Conservation (phyloP, 2,329 filamentous ascomycete genomes). For the Nemania sp. region DNA sequence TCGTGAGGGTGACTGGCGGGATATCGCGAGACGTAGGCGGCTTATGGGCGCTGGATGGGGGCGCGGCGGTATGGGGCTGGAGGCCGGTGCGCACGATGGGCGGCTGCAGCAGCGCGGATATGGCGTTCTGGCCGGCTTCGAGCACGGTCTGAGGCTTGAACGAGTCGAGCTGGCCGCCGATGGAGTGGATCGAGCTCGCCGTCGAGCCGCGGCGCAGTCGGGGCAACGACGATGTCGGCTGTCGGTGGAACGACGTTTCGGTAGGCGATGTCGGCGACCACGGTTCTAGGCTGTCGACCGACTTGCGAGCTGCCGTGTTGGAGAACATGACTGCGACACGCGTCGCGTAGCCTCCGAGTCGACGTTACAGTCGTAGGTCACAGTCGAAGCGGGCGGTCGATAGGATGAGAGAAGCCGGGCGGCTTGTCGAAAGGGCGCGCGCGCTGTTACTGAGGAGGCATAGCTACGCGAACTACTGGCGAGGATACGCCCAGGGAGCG, state of each 20-base stretch:
- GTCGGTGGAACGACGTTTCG: constrained; percentile 63
- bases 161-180: constrained; percentile 80
- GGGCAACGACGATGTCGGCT: constrained; percentile 51
- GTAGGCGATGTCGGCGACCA: constrained; percentile 54
- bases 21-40: constrained; percentile 88
- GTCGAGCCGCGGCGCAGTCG: constrained; percentile 73
- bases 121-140: constrained; percentile 88
- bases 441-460: constrained; percentile 53
- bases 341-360: constrained; percentile 1
- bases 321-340: constrained; percentile 57
- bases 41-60: constrained; percentile 72
- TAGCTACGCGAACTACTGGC: constrained; percentile 41
- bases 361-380: constrained; percentile 10
- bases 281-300: constrained; percentile 65
- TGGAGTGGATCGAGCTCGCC: constrained; percentile 84
- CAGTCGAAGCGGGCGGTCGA: constrained; percentile 16
- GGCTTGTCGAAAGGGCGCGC: constrained; percentile 43
- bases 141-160: constrained; percentile 59
- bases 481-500: constrained; percentile 5
- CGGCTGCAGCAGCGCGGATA: constrained; percentile 89
- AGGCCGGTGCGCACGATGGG: constrained; percentile 89
- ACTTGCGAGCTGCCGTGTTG: constrained; percentile 62
- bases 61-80: constrained; percentile 73
- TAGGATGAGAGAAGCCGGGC: constrained; percentile 38
- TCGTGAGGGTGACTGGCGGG: constrained; percentile 87